phyloP scores from a whole-genome alignment of 2,329 filamentous ascomycete genomes.

The Penicillium capsulatum region DNA sequence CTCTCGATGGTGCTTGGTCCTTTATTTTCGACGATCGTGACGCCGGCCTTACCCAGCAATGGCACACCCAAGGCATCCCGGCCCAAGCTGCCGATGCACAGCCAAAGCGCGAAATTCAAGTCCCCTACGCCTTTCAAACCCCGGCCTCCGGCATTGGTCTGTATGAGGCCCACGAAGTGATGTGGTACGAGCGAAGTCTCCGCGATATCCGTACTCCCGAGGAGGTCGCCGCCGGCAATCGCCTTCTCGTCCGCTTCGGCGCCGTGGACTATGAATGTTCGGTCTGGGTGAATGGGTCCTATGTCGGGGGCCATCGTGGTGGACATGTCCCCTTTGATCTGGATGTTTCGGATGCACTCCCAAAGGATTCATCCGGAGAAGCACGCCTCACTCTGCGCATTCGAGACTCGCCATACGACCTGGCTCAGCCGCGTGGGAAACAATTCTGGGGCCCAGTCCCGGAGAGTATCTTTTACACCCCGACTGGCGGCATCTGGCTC shows the following conservation, averaged over 20 bases:
- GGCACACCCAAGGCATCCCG: conserved; percentile 54
- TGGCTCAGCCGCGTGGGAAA: conserved; percentile 63
- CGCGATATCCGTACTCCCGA: conserved; percentile 47
- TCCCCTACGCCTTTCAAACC: conserved; percentile 64
- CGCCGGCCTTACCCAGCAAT: conserved; percentile 49
- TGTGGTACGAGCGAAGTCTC: conserved; percentile 61
- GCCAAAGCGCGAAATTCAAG: conserved; percentile 52
- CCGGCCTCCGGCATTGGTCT: conserved; percentile 61
- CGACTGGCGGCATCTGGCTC: conserved; percentile 71
- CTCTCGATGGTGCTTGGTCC: conserved; percentile 60
- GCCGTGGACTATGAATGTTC: conserved; percentile 50
- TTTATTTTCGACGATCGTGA: conserved; percentile 65
- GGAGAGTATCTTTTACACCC: conserved; percentile 61
- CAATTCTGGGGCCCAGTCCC: conserved; percentile 59
- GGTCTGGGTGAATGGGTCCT: conserved; percentile 54
- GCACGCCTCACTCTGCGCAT: conserved; percentile 55
- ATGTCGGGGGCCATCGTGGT: conserved; percentile 52
- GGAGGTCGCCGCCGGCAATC: conserved; percentile 41
- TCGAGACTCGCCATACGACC: conserved; percentile 60
- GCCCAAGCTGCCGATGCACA: conserved; percentile 29
- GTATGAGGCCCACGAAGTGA: conserved; percentile 59
- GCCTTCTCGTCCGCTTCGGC: conserved; percentile 45
- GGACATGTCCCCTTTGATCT: conserved; percentile 61
- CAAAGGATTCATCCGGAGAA: neutral
- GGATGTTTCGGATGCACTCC: conserved; percentile 49